Conservation (phyloP, 805 yeast genomes). For the Cephaloascus albidus region DNA sequence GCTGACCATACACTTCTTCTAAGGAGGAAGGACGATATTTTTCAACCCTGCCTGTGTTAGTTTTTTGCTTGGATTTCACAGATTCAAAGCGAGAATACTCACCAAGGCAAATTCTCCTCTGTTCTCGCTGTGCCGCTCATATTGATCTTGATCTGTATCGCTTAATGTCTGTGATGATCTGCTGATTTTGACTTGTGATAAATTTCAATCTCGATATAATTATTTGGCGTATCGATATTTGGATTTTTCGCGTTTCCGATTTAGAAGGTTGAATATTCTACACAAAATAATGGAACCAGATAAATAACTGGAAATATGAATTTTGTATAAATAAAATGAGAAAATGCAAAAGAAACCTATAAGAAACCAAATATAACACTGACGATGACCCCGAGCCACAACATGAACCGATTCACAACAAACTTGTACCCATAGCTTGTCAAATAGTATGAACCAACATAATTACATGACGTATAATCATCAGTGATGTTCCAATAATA, state of each 20-base stretch:
- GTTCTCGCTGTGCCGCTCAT: slow-evolving; percentile 4
- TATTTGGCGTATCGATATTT: too few species aligned
- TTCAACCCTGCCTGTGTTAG: slow-evolving; percentile 53
- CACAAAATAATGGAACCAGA: too few species aligned
- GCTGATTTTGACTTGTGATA: too few species aligned
- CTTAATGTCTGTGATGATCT: too few species aligned
- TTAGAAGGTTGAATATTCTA: too few species aligned
- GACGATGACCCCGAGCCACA: not conserved
- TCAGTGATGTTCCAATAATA: slow-evolving; percentile 29
- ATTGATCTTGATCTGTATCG: too few species aligned
- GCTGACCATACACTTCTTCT: slow-evolving; percentile 88
- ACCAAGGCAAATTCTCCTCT: slow-evolving; percentile 53
- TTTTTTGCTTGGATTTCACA: too few species aligned
- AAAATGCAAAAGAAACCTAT: too few species aligned
- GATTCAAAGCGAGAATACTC: slow-evolving; percentile 7
- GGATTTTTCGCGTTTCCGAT: too few species aligned
- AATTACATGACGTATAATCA: slow-evolving; percentile 28
- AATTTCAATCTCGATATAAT: too few species aligned
- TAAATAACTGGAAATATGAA: too few species aligned
- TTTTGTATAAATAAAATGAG: too few species aligned
- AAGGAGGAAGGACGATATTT: slow-evolving; percentile 83
- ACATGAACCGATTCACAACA: not conserved
- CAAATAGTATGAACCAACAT: slow-evolving; percentile 15
- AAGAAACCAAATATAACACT: not conserved
- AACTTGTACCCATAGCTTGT: not conserved